A percentile compares a stretch with the other conserved stretches of the same genome.
Evolutionary conservation across 108 stramenopile genomes (phyloP).

Genomic region (Nitzschia palea): DNA sequence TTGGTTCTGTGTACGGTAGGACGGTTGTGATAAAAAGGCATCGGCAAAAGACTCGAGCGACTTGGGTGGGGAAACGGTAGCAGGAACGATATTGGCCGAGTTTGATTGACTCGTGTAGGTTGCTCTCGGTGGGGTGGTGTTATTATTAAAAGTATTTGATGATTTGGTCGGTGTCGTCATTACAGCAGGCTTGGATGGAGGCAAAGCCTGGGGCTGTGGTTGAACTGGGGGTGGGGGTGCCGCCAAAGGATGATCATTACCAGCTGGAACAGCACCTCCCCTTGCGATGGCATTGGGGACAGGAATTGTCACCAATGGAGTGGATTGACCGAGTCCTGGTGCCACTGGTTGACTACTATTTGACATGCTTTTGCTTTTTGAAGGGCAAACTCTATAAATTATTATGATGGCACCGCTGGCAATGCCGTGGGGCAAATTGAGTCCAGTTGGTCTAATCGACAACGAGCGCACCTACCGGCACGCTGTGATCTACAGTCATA

Average conservation of each 20-base stretch:
- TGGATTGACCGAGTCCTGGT: background rate
- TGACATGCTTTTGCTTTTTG: too few species aligned
- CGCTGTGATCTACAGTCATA: too few species aligned
- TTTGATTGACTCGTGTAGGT: background rate
- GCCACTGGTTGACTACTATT: background rate
- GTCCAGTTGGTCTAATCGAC: too few species aligned
- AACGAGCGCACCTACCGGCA: too few species aligned
- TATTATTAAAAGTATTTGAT: background rate
- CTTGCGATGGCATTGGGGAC: background rate
- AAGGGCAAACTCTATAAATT: too few species aligned
- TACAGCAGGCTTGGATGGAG: background rate
- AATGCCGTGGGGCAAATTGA: too few species aligned
- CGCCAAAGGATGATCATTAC: slow-evolving; percentile 33
- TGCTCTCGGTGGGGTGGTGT: background rate
- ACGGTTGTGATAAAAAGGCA: slow-evolving; percentile 38
- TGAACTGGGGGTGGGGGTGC: background rate
- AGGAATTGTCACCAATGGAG: slow-evolving; percentile 13
- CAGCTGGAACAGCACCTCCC: slow-evolving; percentile 15
- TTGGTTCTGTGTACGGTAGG: slow-evolving; percentile 21
- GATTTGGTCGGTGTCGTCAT: background rate
- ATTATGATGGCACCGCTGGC: too few species aligned
- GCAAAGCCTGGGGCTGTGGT: background rate
- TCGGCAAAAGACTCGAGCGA: slow-evolving; percentile 42
- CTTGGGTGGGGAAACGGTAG: slow-evolving; percentile 8
- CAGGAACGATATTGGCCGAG: background rate